phyloP scores from a whole-genome alignment of 2,329 filamentous ascomycete species.

The Trichoderma sp. region DNA sequence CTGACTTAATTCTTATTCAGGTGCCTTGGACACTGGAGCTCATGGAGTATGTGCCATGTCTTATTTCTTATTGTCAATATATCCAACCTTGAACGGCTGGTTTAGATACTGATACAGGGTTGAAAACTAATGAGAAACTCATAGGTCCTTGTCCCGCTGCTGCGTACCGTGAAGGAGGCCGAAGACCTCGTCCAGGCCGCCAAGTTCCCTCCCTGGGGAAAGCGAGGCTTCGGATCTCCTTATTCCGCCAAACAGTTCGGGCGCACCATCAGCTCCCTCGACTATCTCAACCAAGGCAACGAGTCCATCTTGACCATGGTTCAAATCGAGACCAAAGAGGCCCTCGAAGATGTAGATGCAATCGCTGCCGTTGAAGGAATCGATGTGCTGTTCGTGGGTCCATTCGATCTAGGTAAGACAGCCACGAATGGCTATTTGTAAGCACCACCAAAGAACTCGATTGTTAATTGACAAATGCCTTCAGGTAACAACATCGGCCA shows the following conservation, averaged over 20 bases:
- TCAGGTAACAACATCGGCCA: slow-evolving; percentile 60
- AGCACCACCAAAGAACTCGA: background rate
- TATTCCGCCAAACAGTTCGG: slow-evolving; percentile 47
- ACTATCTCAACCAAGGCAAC: slow-evolving; percentile 54
- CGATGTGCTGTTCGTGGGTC: slow-evolving; percentile 66
- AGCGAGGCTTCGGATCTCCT: slow-evolving; percentile 52
- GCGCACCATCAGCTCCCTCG: slow-evolving; percentile 46
- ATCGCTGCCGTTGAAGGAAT: slow-evolving; percentile 62
- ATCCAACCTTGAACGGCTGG: background rate
- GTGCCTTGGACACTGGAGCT: slow-evolving; percentile 53
- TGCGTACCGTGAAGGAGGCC: slow-evolving; percentile 48
- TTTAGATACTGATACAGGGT: background rate
- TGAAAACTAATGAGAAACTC: background rate
- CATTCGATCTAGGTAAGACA: slow-evolving; percentile 61
- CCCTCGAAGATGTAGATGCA: slow-evolving; percentile 59
- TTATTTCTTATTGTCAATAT: background rate
- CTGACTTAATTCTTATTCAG: slow-evolving; percentile 25
- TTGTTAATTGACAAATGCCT: background rate
- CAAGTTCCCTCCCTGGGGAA: slow-evolving; percentile 53
- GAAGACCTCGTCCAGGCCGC: slow-evolving; percentile 47
- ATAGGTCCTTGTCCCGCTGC: slow-evolving; percentile 49
- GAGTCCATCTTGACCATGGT: slow-evolving; percentile 61
- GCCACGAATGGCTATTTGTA: background rate
- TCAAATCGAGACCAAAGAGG: slow-evolving; percentile 67
- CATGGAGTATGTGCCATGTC: slow-evolving; percentile 47